Base-by-base conservation (phyloP, 2,329 filamentous ascomycete species). In the Madurella mycetomatis region DNA sequence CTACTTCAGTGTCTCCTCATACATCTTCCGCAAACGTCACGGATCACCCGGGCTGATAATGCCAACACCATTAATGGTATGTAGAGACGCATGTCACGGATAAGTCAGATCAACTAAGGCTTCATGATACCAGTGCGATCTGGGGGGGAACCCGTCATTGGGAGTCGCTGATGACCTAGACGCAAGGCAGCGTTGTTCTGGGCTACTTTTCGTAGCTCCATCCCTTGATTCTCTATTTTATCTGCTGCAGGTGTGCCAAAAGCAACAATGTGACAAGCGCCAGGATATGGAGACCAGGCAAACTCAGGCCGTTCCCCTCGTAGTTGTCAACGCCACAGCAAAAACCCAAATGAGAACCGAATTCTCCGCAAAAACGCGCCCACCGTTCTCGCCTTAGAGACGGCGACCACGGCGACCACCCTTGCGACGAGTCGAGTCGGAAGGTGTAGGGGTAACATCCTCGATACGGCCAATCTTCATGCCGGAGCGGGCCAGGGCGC, bases 401-500 rank as follows among this genome's bases (percentile, higher is more conserved):
- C 94, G 92, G 82, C 94, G 94, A 97, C 94, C 94, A 89, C 94
- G 92, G 81, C 94, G 92, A 96, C 94, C 94, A 83, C 94, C 94
- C 91, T 99, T 99, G 83, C 92, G 92, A 81, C 94, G 90, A 73
- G 94, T 99, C 77, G 90, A 96, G 81, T 99, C 94, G 78, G 94
- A 99, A 70, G 95, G 94, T 60, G 94, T 99, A 70, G 94, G 94
- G 70, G 95, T 99, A 65, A 99, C 94, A 76, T 99, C 94, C 88
- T 99, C 94, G 72, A 99, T 99, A 74, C 94, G 89, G 75, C 94
- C 94, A 71, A 99, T 99, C 84, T 92, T 95, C 95, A 99, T 99
- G 76, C 94, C 94, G 70, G 94, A 91, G 85, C 94, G 95, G 75
- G 94, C 94, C 67, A 99, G 88, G 70, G 94, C 95, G 76, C 94